phyloP scores from a whole-genome alignment of 2,329 filamentous ascomycete genomes.

The Penicillium paneum region DNA sequence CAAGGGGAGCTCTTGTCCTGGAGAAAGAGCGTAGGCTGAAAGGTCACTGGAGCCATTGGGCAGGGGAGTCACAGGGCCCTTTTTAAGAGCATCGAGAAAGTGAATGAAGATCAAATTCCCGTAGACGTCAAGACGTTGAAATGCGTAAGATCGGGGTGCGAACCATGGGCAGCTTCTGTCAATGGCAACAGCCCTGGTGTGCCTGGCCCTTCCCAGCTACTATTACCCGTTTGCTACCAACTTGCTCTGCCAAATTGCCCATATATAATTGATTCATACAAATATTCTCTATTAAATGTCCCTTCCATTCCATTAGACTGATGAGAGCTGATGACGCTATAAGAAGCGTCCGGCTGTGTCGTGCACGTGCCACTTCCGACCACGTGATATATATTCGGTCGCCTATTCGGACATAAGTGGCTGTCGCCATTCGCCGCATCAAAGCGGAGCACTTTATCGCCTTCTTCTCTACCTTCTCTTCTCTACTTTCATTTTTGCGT shows the following conservation, averaged over 20 bases:
- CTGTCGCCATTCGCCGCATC: slow-evolving; percentile 37
- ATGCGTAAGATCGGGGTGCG: not conserved
- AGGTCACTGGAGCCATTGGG: not conserved
- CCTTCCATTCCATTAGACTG: not conserved
- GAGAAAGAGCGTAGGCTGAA: not conserved
- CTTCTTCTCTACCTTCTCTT: slow-evolving; percentile 12
- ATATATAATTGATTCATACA: not conserved
- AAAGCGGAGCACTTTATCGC: slow-evolving; percentile 21
- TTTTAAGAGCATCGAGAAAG: not conserved
- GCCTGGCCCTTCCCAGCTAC: not conserved
- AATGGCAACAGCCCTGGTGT: not conserved
- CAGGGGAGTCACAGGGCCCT: not conserved
- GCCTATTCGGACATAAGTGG: slow-evolving; percentile 20
- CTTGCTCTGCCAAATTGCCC: not conserved
- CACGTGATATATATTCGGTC: slow-evolving; percentile 27
- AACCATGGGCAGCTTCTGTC: not conserved
- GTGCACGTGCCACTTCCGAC: not conserved
- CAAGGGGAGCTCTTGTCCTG: not conserved
- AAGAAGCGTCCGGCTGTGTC: not conserved
- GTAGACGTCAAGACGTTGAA: not conserved
- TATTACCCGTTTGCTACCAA: not conserved
- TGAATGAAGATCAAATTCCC: not conserved
- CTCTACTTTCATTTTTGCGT: slow-evolving; percentile 13
- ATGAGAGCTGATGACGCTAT: not conserved
- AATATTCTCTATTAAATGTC: not conserved